Base-by-base conservation (phyloP, 768 basidiomycete species). In the Termitomyces sp. region DNA sequence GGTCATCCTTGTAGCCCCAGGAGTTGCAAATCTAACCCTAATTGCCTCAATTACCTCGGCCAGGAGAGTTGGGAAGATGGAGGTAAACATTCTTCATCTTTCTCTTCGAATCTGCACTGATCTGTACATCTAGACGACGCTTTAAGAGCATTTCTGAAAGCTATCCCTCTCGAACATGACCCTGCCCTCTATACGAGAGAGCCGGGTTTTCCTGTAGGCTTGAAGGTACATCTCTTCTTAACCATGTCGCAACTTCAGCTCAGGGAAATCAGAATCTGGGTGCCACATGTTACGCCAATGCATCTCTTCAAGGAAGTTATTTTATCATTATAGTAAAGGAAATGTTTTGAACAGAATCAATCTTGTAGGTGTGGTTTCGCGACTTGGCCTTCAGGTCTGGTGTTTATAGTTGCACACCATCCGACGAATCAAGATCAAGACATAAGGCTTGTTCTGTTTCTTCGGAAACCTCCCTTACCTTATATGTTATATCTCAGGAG, bases 271-370 rank as follows among this genome's bases (percentile, higher is more conserved):
- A 95, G 94, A 98, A 98, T 71, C 84, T 98, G 20, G 96, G 96
- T 4, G 96, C 96, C 17, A 98, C 96, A 4, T 98, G 96, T 71
- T 98, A 98, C 67, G 95, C 93, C 62, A 97, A 97, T 72, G 94
- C 94, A 20, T 97, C 91, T 63, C 81, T 98, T 49, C 96, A 98
- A 77, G 93, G 89, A 67, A 42, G 70, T 68, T 38, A 50, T 20
- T 57, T 34, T 42, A 36, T 49, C 25, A 38, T 38, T 38, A 38
- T 20, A 40, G n/a, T 36, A 61, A 51, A 46, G 7, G 36, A 17
- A 25, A 38, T 36, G 46, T 53, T 25, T 47, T 48, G 42, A 46
- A 52, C 40, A 58, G 55, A 57, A 43, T 57, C 43, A 54, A 42
- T 43, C 53, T 25, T 60, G 2, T 59, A 96, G 92, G 90, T 96